A percentile compares a stretch with the other conserved stretches of the same genome.
Conservation (phyloP, 371 early-diverging fungal genomes). For the Thermomucor indicae-seudaticae region DNA sequence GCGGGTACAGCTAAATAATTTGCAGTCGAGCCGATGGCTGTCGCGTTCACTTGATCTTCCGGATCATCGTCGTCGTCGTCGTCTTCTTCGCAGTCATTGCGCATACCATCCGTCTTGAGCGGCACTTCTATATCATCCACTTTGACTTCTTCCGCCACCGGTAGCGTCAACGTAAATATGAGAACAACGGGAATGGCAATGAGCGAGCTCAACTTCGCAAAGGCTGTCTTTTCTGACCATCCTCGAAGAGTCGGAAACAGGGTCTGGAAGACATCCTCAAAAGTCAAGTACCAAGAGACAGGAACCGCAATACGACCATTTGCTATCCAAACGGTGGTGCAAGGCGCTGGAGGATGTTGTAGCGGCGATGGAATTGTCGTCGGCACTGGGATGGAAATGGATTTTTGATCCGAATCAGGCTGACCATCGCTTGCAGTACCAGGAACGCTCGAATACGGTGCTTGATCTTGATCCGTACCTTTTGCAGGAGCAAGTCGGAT, state of each 20-base stretch:
- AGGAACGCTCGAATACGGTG: background rate
- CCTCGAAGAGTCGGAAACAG: constrained; percentile 54
- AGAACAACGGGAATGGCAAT: constrained; percentile 55
- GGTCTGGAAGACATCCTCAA: constrained; percentile 10
- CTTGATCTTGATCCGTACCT: no score
- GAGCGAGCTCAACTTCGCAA: constrained; percentile 53
- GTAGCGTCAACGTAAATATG: constrained; percentile 53
- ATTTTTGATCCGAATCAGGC: background rate
- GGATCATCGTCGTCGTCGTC: background rate
- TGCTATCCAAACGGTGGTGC: background rate
- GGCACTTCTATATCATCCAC: constrained; percentile 37
- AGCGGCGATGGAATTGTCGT: background rate
- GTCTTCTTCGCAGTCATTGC: no score
- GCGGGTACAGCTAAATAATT: constrained; percentile 27
- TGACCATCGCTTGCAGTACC: background rate
- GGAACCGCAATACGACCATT: background rate
- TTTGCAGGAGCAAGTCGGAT: constrained; percentile 11
- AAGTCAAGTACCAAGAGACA: background rate
- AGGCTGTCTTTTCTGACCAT: constrained; percentile 46
- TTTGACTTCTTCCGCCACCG: constrained; percentile 50
- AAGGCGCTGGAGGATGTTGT: background rate
- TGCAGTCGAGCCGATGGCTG: no score
- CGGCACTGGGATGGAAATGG: background rate
- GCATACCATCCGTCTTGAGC: background rate
- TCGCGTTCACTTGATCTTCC: no score